Conservation (phyloP, 495 filamentous ascomycete species). For the Talaromyces thailandensis region DNA sequence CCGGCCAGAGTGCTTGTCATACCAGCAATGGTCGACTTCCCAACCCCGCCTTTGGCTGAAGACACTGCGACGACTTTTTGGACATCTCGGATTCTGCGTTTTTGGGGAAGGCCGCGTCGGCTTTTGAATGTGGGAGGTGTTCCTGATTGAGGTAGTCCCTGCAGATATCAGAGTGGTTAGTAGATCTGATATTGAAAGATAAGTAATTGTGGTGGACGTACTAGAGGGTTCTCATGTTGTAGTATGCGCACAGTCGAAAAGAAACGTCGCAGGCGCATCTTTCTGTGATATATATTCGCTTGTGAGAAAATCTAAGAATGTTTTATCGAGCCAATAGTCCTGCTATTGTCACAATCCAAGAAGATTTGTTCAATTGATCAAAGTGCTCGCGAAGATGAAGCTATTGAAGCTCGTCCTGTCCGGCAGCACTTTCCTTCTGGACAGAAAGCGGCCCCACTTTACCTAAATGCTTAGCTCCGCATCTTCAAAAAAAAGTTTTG, state of each 20-base stretch:
- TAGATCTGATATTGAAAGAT: background rate
- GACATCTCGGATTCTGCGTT: slow-evolving; percentile 70
- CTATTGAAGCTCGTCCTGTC: background rate
- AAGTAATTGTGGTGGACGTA: slow-evolving; percentile 23
- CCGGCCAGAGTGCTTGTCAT: background rate
- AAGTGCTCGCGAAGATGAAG: background rate
- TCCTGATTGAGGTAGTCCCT: slow-evolving; percentile 78
- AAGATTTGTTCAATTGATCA: background rate
- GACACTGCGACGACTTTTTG: slow-evolving; percentile 84
- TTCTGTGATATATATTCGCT: background rate
- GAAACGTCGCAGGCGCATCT: slow-evolving; percentile 20
- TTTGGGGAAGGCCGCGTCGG: slow-evolving; percentile 74
- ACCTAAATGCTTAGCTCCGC: slow-evolving; percentile 4
- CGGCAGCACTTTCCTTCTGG: slow-evolving; percentile 5
- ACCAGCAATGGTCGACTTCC: slow-evolving; percentile 91
- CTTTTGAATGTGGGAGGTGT: slow-evolving; percentile 64
- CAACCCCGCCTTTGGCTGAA: slow-evolving; percentile 93
- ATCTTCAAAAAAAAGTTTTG: slow-evolving; percentile 7
- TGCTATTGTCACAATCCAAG: background rate
- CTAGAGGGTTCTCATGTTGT: slow-evolving; percentile 88
- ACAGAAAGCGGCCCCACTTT: background rate
- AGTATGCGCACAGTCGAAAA: slow-evolving; percentile 57
- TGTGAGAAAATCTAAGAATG: background rate
- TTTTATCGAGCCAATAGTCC: background rate
- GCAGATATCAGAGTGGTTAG: background rate